phyloP scores from a whole-genome alignment of 2,329 filamentous ascomycete species.

The Tympanopsis confertula region DNA sequence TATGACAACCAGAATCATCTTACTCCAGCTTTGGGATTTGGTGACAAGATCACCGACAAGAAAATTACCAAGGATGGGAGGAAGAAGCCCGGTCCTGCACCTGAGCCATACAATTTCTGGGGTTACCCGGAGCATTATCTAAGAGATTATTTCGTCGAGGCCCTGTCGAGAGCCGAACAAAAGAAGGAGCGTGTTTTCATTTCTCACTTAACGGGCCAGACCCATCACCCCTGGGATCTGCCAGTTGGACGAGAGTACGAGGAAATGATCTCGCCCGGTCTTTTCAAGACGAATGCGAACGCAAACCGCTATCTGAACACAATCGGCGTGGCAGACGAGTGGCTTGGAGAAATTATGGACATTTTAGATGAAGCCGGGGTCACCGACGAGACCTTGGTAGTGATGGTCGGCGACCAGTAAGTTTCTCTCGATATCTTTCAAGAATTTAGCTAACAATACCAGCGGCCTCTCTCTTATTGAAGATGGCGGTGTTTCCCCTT shows the following conservation, averaged over 20 bases:
- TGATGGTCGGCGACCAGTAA: background rate
- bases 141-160: background rate
- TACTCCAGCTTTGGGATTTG: background rate
- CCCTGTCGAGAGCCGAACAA: background rate
- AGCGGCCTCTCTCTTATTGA: background rate
- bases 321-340: background rate
- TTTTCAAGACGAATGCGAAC: background rate
- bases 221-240: background rate
- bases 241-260: constrained; percentile 10
- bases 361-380: background rate
- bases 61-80: background rate
- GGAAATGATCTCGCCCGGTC: constrained; percentile 3
- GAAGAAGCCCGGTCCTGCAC: background rate
- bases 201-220: background rate
- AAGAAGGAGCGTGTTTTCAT: background rate
- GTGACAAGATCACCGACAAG: background rate
- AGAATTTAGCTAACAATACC: background rate
- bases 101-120: background rate
- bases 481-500: background rate
- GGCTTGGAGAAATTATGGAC: background rate
- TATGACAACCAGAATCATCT: background rate
- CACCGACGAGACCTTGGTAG: background rate
- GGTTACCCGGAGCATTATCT: background rate
- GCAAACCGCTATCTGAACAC: background rate
- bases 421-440: background rate